Percentiles rank a stretch among this genome's conserved stretches.
Evolutionary conservation across 2,329 filamentous ascomycete species (phyloP).

Genomic region (Phaeomoniella chlamydospora): DNA sequence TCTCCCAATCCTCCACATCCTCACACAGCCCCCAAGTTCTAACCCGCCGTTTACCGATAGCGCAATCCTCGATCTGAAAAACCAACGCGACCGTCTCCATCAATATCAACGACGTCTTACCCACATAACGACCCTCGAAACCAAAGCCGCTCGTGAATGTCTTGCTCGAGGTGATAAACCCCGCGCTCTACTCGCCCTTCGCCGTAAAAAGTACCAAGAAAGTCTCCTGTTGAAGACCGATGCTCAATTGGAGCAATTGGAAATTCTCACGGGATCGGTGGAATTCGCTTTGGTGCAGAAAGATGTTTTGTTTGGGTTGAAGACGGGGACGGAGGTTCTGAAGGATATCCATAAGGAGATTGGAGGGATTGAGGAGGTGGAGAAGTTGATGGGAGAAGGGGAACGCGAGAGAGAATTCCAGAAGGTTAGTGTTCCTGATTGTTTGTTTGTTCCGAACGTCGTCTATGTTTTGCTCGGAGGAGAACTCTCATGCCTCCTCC

Average conservation of each 20-base stretch:
- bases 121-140: conserved; percentile 74
- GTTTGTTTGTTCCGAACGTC: no score
- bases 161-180: conserved; percentile 65
- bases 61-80: conserved; percentile 95
- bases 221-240: conserved; percentile 79
- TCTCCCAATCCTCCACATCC: background rate
- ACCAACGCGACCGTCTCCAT: conserved; percentile 90
- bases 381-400: conserved; percentile 87
- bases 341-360: conserved; percentile 90
- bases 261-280: conserved; percentile 74
- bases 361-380: conserved; percentile 84
- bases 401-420: conserved; percentile 88
- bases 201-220: conserved; percentile 95
- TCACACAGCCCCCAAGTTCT: conserved; percentile 1
- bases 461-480: no score
- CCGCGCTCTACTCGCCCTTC: conserved; percentile 72
- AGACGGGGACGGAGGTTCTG: conserved; percentile 81
- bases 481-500: no score
- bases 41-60: conserved; percentile 38
- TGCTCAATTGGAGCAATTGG: conserved; percentile 81
- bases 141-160: conserved; percentile 70
- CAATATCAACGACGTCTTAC: conserved; percentile 89
- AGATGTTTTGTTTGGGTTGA: conserved; percentile 81
- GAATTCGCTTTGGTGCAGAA: conserved; percentile 97
- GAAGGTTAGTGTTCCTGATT: conserved; percentile 56